phyloP scores from a whole-genome alignment of 2,329 filamentous ascomycete species.

The Pseudogymnoascus sp. region DNA sequence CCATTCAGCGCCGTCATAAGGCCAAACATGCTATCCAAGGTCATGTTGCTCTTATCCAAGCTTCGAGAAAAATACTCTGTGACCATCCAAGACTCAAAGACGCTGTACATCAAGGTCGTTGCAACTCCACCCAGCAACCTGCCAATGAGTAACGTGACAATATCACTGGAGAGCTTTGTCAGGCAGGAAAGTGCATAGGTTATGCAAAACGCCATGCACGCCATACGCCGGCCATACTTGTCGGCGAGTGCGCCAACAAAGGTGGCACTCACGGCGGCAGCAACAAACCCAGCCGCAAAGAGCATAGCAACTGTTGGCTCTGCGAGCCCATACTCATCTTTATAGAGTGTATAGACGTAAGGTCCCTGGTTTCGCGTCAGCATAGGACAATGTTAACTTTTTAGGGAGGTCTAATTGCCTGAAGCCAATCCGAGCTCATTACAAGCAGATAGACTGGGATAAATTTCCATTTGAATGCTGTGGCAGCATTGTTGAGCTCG shows the following conservation, averaged over 20 bases:
- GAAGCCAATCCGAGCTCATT: slow-evolving; percentile 45
- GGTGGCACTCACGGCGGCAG: slow-evolving; percentile 26
- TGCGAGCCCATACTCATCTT: slow-evolving; percentile 25
- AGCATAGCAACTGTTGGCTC: slow-evolving; percentile 25
- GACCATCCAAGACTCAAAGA: slow-evolving; percentile 55
- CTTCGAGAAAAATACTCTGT: slow-evolving; percentile 44
- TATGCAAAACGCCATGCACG: slow-evolving; percentile 47
- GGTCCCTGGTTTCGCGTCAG: slow-evolving; percentile 33
- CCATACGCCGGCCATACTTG: slow-evolving; percentile 34
- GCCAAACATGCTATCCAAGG: slow-evolving; percentile 44
- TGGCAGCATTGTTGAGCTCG: slow-evolving; percentile 17
- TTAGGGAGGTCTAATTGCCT: slow-evolving; percentile 28
- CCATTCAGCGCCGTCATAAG: slow-evolving; percentile 45
- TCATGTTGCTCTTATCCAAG: slow-evolving; percentile 34
- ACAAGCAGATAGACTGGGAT: slow-evolving; percentile 39
- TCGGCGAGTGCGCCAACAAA: slow-evolving; percentile 28
- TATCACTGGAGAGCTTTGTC: slow-evolving; percentile 37
- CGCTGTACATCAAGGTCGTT: slow-evolving; percentile 49
- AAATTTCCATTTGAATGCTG: slow-evolving; percentile 27
- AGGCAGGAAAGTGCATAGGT: slow-evolving; percentile 45
- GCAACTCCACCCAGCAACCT: slow-evolving; percentile 46
- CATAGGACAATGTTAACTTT: slow-evolving; percentile 32
- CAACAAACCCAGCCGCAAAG: slow-evolving; percentile 27
- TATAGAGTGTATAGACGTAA: slow-evolving; percentile 28
- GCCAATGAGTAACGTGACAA: slow-evolving; percentile 41